These are phyloP conservation scores for Backusella psychrophila DNA, from an alignment of 192 early-diverging fungal species.

Conservation along the genomic window DNA sequence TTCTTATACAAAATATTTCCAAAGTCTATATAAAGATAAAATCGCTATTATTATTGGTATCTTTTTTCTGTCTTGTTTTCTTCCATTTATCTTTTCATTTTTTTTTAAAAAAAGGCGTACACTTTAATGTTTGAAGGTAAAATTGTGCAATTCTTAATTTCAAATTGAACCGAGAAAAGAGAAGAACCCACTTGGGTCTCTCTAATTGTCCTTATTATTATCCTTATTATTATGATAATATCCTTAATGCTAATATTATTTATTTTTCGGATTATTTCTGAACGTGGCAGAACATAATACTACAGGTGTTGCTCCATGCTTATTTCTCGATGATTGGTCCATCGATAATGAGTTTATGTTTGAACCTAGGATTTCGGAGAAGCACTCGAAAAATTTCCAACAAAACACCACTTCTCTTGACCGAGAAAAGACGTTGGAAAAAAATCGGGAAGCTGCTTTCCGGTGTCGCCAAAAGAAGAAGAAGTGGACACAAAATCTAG, in stretches of 20 bases:
- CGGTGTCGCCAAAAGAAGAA: constrained; percentile 35
- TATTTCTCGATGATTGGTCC: background rate
- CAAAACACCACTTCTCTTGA: background rate
- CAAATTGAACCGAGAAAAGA: constrained; percentile 2
- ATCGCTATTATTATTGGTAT: background rate
- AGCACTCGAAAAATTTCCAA: background rate
- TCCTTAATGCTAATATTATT: background rate
- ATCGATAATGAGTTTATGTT: background rate
- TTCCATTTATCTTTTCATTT: background rate
- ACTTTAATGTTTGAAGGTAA: background rate
- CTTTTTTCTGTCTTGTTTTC: background rate
- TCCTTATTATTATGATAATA: background rate
- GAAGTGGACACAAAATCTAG: constrained; percentile 14
- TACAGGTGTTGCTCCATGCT: background rate
- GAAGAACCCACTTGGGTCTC: background rate
- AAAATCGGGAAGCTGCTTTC: constrained; percentile 13
- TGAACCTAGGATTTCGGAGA: background rate
- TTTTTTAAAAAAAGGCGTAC: background rate
- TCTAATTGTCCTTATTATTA: background rate
- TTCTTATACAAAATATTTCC: background rate
- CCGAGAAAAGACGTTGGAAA: background rate
- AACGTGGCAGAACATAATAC: background rate
- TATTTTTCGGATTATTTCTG: constrained; percentile 7
- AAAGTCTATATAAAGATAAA: background rate
- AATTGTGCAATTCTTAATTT: background rate